Evolutionary conservation across 2,329 filamentous ascomycete genomes (phyloP), one percentile per base, ranked within the genome.

Genomic region (Fusarium staphyleae): DNA sequence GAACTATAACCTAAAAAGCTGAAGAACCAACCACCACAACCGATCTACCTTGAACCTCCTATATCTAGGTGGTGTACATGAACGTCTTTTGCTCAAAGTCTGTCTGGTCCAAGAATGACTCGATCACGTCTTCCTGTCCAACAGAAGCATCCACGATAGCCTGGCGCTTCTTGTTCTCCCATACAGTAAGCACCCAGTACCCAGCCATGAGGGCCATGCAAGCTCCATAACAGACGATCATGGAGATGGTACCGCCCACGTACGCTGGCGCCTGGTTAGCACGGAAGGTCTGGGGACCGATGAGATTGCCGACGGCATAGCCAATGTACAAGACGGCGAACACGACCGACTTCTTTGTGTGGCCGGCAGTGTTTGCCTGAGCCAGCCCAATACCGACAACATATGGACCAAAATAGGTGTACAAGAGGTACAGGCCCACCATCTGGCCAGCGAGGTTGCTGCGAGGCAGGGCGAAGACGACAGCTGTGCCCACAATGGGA

Each of bases 321-420:
- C 77, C 78, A 13, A 80, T 68, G 55, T 80, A 78, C 5, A 78
- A 70, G 13, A 78, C 68, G 22, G 78, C 67, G 19, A 80, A 79
- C 1, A 71, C 65, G 1, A 77, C 78, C 0, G 67, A 67, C 54
- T 77, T 71, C 55, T 74, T 74, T 3, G 72, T 73, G 45, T 73
- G 69, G 2, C 71, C 70, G 1, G 71, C 68, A 0, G 69, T 72
- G 44, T 74, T 75, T 11, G 56, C 52, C 18, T 58, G 47, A 6
- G 55, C 42, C 1, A 58, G 34, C 3, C 47, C 48, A 26, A 58
- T 42, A 11, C 42, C 53, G 9, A 55, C 52, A 16, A 55, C 48
- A 10, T 55, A 55, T n/a, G 55, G 55, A 4, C 42, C 55, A 35
- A 22, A 58, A 24, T 58, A 58, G 18, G 48, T 48, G 42, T 57